Evolutionary conservation across 1,284 basidiomycete species (phyloP).

Genomic region (Jaminaea rosea): DNA sequence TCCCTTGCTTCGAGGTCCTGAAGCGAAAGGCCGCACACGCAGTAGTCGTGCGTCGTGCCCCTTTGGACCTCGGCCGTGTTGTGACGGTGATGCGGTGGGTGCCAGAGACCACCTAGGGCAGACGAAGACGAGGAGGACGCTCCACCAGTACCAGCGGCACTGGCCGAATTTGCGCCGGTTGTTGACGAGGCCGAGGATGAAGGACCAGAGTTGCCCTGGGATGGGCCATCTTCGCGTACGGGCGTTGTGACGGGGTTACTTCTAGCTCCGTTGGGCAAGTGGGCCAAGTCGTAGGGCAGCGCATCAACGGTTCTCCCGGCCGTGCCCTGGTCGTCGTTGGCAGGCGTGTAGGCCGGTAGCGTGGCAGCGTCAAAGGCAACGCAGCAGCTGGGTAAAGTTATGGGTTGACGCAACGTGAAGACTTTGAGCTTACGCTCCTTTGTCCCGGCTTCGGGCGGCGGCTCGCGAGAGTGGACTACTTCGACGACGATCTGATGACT

Average conservation of each 20-base stretch:
- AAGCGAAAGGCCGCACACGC: conserved; percentile 44
- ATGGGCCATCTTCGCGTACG: not conserved
- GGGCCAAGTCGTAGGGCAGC: conserved; percentile 27
- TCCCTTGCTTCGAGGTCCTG: conserved; percentile 37
- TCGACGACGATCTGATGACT: conserved; percentile 42
- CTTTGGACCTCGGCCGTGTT: conserved; percentile 23
- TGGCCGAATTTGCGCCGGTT: conserved; percentile 1
- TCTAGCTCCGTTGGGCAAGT: not conserved
- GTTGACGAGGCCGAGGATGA: no score
- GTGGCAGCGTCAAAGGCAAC: conserved; percentile 46
- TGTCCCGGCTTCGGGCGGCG: conserved; percentile 7
- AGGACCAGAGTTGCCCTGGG: not conserved
- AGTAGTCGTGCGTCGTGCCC: conserved; percentile 36
- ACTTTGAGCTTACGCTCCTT: conserved; percentile 37
- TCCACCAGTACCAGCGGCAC: not conserved
- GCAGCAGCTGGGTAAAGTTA: conserved; percentile 39
- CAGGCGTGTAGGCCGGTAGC: conserved; percentile 34
- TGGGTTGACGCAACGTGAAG: conserved; percentile 42
- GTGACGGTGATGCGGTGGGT: conserved; percentile 7
- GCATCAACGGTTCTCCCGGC: conserved; percentile 9
- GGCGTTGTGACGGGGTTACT: no score
- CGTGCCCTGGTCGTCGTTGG: conserved; percentile 12
- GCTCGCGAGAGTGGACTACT: conserved; percentile 34
- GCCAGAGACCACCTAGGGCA: not conserved
- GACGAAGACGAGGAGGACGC: not conserved